Evolutionary conservation across 1,139 yeast genomes (phyloP).

Genomic region (Suhomyces anneliseae): DNA sequence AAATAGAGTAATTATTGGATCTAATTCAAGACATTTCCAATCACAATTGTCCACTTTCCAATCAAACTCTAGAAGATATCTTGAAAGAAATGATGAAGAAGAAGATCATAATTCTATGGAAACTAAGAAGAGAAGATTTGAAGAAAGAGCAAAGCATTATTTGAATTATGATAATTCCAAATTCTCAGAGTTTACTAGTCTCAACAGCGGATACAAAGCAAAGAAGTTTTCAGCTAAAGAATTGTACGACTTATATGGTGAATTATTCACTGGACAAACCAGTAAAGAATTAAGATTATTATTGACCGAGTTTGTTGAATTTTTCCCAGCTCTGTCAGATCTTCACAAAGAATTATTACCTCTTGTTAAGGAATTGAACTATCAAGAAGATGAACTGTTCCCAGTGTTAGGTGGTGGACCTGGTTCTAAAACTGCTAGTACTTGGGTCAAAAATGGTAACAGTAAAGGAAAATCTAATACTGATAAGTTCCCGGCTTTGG

Average conservation of each 20-base stretch:
- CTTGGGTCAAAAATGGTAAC: conserved; percentile 29
- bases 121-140: conserved; percentile 62
- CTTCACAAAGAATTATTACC: conserved; percentile 27
- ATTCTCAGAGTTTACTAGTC: conserved; percentile 48
- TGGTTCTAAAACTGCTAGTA: conserved; percentile 13
- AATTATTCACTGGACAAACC: conserved; percentile 46
- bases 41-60: conserved; percentile 68
- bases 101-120: conserved; percentile 48
- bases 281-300: conserved; percentile 53
- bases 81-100: conserved; percentile 15
- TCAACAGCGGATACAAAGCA: conserved; percentile 51
- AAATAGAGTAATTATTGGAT: conserved; percentile 43
- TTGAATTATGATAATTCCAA: conserved; percentile 52
- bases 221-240: conserved; percentile 50
- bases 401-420: conserved; percentile 31
- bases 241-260: conserved; percentile 49
- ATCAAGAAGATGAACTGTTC: conserved; percentile 27
- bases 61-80: conserved; percentile 15
- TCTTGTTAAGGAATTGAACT: conserved; percentile 24
- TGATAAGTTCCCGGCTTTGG: conserved; percentile 55
- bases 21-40: conserved; percentile 50
- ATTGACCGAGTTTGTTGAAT: conserved; percentile 56
- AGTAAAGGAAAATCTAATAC: conserved; percentile 17
- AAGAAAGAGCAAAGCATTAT: conserved; percentile 83
- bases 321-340: conserved; percentile 43